A percentile compares a stretch with the other conserved stretches of the same genome.
Evolutionary conservation across 352 stramenopile species (phyloP).

Genomic region (Pythium monospermum): DNA sequence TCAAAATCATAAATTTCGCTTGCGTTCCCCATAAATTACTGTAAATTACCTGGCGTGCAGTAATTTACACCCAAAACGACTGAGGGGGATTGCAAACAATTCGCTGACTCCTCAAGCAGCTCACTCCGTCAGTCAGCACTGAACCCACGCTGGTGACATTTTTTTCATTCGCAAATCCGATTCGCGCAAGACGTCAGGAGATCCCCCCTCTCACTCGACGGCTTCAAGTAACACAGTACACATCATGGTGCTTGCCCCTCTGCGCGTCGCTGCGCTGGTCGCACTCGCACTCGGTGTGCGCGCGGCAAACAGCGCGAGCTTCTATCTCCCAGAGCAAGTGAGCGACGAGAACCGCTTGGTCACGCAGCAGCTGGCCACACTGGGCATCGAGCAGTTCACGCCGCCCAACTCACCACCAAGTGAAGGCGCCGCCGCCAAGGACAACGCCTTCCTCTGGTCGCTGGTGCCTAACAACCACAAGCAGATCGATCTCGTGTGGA

Average conservation of each 20-base stretch:
- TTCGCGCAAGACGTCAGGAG: too few species aligned
- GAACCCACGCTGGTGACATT: too few species aligned
- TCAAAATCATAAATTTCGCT: neutral
- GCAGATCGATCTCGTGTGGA: constrained; percentile 75
- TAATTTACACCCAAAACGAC: too few species aligned
- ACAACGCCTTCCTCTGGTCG: constrained; percentile 31
- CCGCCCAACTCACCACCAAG: constrained; percentile 18
- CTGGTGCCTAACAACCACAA: constrained; percentile 33
- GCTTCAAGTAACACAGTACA: too few species aligned
- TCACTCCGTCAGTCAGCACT: too few species aligned
- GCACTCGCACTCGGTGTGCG: neutral
- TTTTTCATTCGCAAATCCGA: too few species aligned
- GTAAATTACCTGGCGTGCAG: too few species aligned
- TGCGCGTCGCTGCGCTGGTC: constrained; percentile 5
- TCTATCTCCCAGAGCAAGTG: constrained; percentile 44
- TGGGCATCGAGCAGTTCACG: constrained; percentile 52
- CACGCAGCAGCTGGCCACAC: constrained; percentile 38
- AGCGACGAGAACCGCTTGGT: constrained; percentile 35
- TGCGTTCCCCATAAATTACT: too few species aligned
- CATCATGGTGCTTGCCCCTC: neutral
- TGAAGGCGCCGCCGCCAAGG: constrained; percentile 7
- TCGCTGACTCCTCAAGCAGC: too few species aligned
- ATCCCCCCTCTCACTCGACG: too few species aligned
- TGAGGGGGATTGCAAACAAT: too few species aligned
- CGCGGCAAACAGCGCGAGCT: constrained; percentile 28